A percentile compares a stretch with the other conserved stretches of the same genome.
These are phyloP conservation scores for Tricholoma matsutake DNA, from an alignment of 768 basidiomycete species.

Conservation along the genomic window DNA sequence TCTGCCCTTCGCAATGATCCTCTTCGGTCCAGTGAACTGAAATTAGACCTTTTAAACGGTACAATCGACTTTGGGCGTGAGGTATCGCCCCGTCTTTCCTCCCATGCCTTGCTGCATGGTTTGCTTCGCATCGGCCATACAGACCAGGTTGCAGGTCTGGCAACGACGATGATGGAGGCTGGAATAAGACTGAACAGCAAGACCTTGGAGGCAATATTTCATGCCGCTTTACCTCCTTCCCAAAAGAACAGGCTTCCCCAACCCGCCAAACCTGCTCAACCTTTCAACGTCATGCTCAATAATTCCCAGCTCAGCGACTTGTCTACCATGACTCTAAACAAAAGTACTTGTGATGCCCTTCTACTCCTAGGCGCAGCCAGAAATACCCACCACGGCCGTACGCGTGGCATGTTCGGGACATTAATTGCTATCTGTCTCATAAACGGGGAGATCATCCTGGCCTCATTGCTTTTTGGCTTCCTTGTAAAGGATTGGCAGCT, in stretches of 20 bases:
- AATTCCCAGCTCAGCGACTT: conserved; percentile 28
- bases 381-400: conserved; percentile 51
- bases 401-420: conserved; percentile 56
- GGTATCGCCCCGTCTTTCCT: conserved; percentile 56
- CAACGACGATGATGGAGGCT: conserved; percentile 49
- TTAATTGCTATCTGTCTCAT: conserved; percentile 64
- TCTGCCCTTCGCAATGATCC: conserved; percentile 28
- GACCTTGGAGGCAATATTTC: conserved; percentile 49
- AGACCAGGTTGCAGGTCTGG: conserved; percentile 46
- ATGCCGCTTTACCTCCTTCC: conserved; percentile 10
- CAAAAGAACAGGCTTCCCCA: conserved; percentile 11
- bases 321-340: conserved; percentile 33
- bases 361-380: conserved; percentile 51
- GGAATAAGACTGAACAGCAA: conserved; percentile 47
- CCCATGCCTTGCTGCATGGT: conserved; percentile 63
- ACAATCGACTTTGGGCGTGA: conserved; percentile 45
- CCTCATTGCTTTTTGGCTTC: conserved; percentile 63
- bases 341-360: conserved; percentile 48
- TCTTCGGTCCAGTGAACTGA: conserved; percentile 12
- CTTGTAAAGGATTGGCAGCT: conserved; percentile 62
- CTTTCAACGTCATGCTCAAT: conserved; percentile 15
- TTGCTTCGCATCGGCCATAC: conserved; percentile 51
- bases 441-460: conserved; percentile 80
- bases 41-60: conserved; percentile 31
- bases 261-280: conserved; percentile 14